Percentiles rank a stretch among this genome's conserved stretches.
Evolutionary conservation across 1,284 basidiomycete species (phyloP).

Genomic region (Apiotrichum laibachii): DNA sequence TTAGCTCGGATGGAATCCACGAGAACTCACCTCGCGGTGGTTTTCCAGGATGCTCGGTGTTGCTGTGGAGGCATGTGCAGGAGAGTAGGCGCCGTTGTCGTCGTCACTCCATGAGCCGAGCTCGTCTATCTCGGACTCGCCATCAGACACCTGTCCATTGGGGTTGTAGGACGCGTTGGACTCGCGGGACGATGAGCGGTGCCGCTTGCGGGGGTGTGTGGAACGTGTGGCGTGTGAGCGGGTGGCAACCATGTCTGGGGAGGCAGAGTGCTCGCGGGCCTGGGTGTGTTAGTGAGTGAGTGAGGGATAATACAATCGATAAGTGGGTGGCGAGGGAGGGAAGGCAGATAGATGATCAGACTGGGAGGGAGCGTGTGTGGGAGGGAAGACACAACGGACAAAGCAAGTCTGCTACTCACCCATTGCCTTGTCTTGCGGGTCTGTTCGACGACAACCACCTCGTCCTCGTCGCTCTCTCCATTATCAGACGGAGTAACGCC

Average conservation of each 20-base stretch:
- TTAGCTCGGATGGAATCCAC: not conserved
- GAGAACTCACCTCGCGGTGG: not conserved
- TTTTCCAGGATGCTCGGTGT: not conserved
- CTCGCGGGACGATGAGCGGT: not conserved
- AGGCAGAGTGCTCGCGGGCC: not conserved
- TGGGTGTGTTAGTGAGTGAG: no score
- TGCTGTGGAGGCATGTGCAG: not conserved
- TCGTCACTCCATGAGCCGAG: slow-evolving; percentile 2
- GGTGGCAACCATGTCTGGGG: not conserved
- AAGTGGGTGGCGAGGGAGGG: not conserved
- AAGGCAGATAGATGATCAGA: not conserved
- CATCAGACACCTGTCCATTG: slow-evolving; percentile 2
- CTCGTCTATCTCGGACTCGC: slow-evolving; percentile 18
- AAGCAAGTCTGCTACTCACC: not conserved
- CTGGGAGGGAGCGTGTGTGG: not conserved
- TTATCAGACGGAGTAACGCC: not conserved
- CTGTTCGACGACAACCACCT: not conserved
- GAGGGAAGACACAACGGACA: no score
- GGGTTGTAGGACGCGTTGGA: not conserved
- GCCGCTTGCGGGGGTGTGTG: not conserved
- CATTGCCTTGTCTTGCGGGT: not conserved
- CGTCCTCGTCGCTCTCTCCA: not conserved
- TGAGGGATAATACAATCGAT: not conserved
- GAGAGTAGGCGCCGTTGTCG: not conserved
- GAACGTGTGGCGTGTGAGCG: not conserved